Conservation (phyloP, 768 basidiomycete genomes). For the Neoboletus subvelutipes region DNA sequence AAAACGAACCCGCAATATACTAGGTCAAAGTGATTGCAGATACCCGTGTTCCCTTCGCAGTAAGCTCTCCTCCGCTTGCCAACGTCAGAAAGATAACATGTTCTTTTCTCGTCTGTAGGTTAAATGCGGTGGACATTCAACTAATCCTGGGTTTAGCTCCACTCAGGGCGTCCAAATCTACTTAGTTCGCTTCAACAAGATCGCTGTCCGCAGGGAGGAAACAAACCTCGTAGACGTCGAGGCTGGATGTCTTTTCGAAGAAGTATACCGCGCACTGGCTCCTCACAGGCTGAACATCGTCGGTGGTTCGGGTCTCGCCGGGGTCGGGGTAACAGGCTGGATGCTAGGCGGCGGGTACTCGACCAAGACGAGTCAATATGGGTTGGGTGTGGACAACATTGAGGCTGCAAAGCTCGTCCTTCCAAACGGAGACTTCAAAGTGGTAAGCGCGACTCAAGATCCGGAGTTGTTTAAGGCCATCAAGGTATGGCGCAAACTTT, state of each 20-base stretch:
- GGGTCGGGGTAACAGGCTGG: constrained; percentile 35
- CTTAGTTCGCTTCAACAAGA: constrained; percentile 27
- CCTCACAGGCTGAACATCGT: constrained; percentile 16
- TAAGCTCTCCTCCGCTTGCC: neutral
- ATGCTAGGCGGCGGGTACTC: constrained; percentile 37
- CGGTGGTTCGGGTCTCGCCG: constrained; percentile 22
- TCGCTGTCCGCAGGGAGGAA: neutral
- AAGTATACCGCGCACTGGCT: constrained; percentile 26
- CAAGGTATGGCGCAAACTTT: neutral
- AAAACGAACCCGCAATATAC: neutral
- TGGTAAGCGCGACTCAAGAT: neutral
- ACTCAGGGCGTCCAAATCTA: constrained; percentile 32
- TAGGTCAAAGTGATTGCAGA: constrained; percentile 13
- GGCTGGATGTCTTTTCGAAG: constrained; percentile 29
- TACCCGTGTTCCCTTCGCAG: constrained; percentile 10
- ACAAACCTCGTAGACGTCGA: constrained; percentile 24
- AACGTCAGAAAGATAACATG: neutral
- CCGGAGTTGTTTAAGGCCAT: neutral
- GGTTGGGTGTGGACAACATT: constrained; percentile 36
- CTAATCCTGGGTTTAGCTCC: constrained; percentile 33
- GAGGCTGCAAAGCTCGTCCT: constrained; percentile 27
- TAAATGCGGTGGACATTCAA: constrained; percentile 35
- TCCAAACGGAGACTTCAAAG: constrained; percentile 26
- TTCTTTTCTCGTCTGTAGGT: constrained; percentile 16
- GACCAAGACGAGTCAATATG: constrained; percentile 33